Base-by-base conservation (phyloP, 768 basidiomycete genomes). In the Neoboletus brunneissimus region DNA sequence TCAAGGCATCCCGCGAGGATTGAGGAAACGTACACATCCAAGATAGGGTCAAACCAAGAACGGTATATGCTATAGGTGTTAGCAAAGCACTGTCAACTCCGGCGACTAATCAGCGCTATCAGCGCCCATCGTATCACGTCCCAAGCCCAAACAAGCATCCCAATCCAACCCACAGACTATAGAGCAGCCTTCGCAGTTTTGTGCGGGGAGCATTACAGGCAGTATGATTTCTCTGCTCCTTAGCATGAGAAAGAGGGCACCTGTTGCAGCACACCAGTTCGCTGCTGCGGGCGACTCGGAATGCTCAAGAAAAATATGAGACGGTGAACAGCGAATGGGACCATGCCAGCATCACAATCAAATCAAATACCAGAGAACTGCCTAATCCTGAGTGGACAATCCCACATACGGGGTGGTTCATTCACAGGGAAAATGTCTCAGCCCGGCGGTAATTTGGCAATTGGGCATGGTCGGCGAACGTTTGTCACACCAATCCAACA, bases 371-470 rank as follows among this genome's bases (percentile, higher is more conserved):
- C 5, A 31, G 22, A 42, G 50, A 35, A 41, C 44, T 12, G 7
- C 49, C 34, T 9, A 61, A 15, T 56, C 44, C 34, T 15, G 44
- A 45, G 15, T 40, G 22, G 37, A 47, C 25, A 25, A 27, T 47
- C 49, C 48, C 46, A 53, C 44, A 50, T 23, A 40, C 27, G 25
- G n/a, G 43, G 43, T 48, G 37, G 58, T 47, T 23, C 25, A 49
- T 8, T 34, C 51, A 20, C 42, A 20, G 37, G 23, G 48, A 38
- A 55, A 56, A 15, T 29, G 20, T 52, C 42, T 54, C 43, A 53
- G 42, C 55, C 46, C 22, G 12, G 37, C 38, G 23, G 34, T 32
- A 53, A 54, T 54, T 56, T 59, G 63, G 56, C 38, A 55, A 66
- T 57, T 53, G 18, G 45, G 23, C 43, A 35, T 23, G 38, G 44